Evolutionary conservation across 192 early-diverging fungal genomes (phyloP).

Genomic region (Coemansia sp.): DNA sequence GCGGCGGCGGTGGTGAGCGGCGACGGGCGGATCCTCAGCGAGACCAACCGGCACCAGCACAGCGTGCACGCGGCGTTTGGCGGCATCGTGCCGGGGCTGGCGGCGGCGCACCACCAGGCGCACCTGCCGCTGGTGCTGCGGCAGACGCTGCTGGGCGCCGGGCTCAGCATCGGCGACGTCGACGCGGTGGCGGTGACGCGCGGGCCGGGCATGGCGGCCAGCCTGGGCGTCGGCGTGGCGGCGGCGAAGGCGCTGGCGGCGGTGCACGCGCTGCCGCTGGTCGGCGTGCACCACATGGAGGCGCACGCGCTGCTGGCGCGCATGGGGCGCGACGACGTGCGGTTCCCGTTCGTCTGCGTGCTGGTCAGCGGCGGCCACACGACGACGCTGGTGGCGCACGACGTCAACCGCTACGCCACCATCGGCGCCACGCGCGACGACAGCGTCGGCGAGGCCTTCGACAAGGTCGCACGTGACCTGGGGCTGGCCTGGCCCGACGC

Average conservation of each 20-base stretch:
- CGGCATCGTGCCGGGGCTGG: conserved; percentile 71
- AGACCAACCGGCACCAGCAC: conserved; percentile 64
- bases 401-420: conserved; percentile 59
- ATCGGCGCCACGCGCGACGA: conserved; percentile 72
- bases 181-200: conserved; percentile 76
- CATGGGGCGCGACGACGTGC: conserved; percentile 36
- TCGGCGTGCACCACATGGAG: conserved; percentile 86
- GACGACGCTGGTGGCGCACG: conserved; percentile 57
- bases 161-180: conserved; percentile 53
- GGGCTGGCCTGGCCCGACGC: conserved; percentile 62
- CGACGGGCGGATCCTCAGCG: conserved; percentile 61
- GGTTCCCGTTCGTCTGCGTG: conserved; percentile 69
- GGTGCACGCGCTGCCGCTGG: conserved; percentile 60
- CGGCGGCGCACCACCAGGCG: conserved; percentile 63
- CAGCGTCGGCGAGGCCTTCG: conserved; percentile 76
- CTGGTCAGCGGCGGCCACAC: conserved; percentile 80
- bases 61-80: conserved; percentile 68
- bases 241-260: conserved; percentile 74
- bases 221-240: conserved; percentile 66
- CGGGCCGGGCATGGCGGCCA: conserved; percentile 70
- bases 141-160: conserved; percentile 59
- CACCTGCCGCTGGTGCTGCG: conserved; percentile 63
- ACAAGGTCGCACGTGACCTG: conserved; percentile 71
- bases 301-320: conserved; percentile 78
- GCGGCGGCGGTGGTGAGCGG: conserved; percentile 69